Conservation (phyloP, 192 early-diverging fungal genomes). For the Backusella morwellensis region DNA sequence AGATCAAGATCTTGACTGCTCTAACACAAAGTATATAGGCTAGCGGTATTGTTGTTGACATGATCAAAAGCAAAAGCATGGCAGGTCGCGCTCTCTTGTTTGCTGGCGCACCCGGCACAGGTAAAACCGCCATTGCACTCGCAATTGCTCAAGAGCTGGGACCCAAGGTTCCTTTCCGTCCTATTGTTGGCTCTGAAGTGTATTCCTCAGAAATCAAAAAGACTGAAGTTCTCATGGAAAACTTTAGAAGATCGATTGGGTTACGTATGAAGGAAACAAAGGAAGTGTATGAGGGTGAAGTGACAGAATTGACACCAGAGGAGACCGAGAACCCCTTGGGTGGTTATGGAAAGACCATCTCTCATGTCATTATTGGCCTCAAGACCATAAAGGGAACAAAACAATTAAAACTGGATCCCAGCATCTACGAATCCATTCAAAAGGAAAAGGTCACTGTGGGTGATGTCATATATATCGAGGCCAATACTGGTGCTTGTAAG, state of each 20-base stretch:
- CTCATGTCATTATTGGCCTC: constrained; percentile 94
- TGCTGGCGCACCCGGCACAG: constrained; percentile 95
- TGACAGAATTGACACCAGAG: constrained; percentile 94
- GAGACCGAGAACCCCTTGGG: constrained; percentile 98
- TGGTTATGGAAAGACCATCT: constrained; percentile 95
- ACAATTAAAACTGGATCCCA: constrained; percentile 95
- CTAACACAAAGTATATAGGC: constrained; percentile 52
- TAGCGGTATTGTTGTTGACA: constrained; percentile 89
- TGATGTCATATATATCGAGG: constrained; percentile 98
- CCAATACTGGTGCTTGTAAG: constrained; percentile 97
- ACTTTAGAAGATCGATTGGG: constrained; percentile 95
- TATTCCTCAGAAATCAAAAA: constrained; percentile 99
- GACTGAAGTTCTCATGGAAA: constrained; percentile 99
- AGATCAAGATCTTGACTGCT: neutral
- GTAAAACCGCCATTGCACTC: constrained; percentile 97
- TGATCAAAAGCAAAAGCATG: constrained; percentile 96
- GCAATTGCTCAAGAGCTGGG: constrained; percentile 97
- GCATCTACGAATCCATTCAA: constrained; percentile 94
- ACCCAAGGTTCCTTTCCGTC: constrained; percentile 98
- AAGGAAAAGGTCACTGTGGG: constrained; percentile 97
- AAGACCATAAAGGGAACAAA: constrained; percentile 99
- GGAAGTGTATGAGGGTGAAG: constrained; percentile 99
- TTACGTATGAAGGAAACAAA: constrained; percentile 98
- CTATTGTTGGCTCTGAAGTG: constrained; percentile 98
- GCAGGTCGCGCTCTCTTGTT: constrained; percentile 93